Percentiles rank a stretch among this genome's conserved stretches.
Conservation (phyloP, 257 asterid species). For the Cruciata laevipes region DNA sequence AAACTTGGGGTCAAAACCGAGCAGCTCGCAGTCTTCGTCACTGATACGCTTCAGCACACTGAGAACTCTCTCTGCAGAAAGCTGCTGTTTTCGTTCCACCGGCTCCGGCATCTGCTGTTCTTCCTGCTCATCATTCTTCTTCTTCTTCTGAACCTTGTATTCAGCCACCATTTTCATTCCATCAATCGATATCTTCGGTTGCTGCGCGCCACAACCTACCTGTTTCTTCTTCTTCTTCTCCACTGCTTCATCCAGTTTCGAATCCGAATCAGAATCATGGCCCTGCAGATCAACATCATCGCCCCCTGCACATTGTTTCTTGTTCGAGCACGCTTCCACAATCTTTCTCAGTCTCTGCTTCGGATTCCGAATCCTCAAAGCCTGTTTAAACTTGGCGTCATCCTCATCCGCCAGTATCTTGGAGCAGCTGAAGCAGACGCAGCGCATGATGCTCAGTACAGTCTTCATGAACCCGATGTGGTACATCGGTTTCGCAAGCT, state of each 20-base stretch:
- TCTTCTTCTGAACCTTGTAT: slow-evolving; percentile 53
- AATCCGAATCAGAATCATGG: slow-evolving; percentile 46
- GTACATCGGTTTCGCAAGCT: slow-evolving; percentile 95
- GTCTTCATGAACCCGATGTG: slow-evolving; percentile 92
- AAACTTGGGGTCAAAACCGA: slow-evolving; percentile 83
- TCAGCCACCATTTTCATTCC: slow-evolving; percentile 98
- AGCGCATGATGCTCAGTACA: slow-evolving; percentile 71
- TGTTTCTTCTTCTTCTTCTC: slow-evolving; percentile 79
- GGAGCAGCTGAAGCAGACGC: slow-evolving; percentile 96
- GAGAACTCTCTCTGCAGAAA: slow-evolving; percentile 90
- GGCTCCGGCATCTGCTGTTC: slow-evolving; percentile 85
- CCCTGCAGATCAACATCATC: slow-evolving; percentile 63
- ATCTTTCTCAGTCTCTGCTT: slow-evolving; percentile 69
- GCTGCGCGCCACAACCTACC: slow-evolving; percentile 99
- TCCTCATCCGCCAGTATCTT: slow-evolving; percentile 90
- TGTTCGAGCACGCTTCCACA: slow-evolving; percentile 79
- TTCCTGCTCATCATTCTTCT: slow-evolving; percentile 76
- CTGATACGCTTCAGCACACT: slow-evolving; percentile 81
- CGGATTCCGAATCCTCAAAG: slow-evolving; percentile 73
- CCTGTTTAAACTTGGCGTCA: slow-evolving; percentile 74
- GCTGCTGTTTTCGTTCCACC: slow-evolving; percentile 77
- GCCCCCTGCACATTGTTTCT: slow-evolving; percentile 82
- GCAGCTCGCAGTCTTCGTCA: slow-evolving; percentile 70
- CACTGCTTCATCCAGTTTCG: slow-evolving; percentile 56
- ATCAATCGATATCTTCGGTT: slow-evolving; percentile 85